These are phyloP conservation scores for Niebla homalea DNA, from an alignment of 495 filamentous ascomycete genomes.

Conservation along the genomic window DNA sequence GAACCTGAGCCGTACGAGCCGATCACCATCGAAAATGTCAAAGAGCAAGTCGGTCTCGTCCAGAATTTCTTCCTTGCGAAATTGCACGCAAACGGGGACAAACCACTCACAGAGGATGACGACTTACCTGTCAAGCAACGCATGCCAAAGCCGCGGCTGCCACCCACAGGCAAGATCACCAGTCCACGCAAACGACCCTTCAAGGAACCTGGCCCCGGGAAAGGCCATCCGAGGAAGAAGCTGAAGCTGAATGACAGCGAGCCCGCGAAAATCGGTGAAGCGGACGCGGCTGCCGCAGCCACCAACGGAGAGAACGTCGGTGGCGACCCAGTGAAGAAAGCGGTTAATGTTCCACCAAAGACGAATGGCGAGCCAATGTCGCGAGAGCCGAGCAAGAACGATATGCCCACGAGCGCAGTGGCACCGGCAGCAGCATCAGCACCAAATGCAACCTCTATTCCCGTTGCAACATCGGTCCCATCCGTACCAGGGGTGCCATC, in stretches of 20 bases:
- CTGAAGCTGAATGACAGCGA: slow-evolving; percentile 24
- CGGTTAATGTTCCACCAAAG: neutral
- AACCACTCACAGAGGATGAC: slow-evolving; percentile 84
- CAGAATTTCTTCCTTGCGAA: slow-evolving; percentile 83
- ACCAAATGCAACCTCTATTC: too few relatives aligned
- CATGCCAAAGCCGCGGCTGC: slow-evolving; percentile 80
- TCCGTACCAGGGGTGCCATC: too few relatives aligned
- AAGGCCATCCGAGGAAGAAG: slow-evolving; percentile 63
- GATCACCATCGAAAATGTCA: slow-evolving; percentile 64
- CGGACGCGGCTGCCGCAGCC: slow-evolving; percentile 3
- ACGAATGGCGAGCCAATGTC: neutral
- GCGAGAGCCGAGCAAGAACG: slow-evolving; percentile 3
- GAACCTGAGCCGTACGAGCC: slow-evolving; percentile 63
- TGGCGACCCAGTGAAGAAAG: slow-evolving; percentile 1
- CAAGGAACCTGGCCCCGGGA: slow-evolving; percentile 50
- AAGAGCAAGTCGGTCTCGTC: slow-evolving; percentile 69
- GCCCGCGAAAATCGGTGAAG: slow-evolving; percentile 13
- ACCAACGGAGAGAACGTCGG: slow-evolving; percentile 4
- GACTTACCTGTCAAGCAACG: slow-evolving; percentile 86
- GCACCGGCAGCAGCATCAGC: slow-evolving; percentile 21
- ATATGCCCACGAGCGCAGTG: slow-evolving; percentile 34
- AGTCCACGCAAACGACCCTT: slow-evolving; percentile 79
- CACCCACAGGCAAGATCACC: slow-evolving; percentile 88
- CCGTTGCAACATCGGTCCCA: too few relatives aligned
- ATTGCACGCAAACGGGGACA: slow-evolving; percentile 65